Evolutionary conservation across 2,329 filamentous ascomycete genomes (phyloP).

Genomic region (Hypoxylon sp.): DNA sequence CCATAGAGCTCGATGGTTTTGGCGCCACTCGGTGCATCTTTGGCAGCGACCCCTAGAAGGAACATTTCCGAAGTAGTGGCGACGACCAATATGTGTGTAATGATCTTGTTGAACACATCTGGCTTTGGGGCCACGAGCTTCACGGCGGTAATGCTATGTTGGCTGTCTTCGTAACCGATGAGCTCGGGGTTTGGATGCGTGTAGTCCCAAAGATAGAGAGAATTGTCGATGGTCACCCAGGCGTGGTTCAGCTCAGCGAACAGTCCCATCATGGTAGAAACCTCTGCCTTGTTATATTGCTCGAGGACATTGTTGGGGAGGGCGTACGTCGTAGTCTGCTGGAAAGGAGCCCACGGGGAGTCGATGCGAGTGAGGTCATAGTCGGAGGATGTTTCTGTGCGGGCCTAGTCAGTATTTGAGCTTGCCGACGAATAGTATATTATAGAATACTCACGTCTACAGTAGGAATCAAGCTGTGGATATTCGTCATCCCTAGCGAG

Average conservation of each 20-base stretch:
- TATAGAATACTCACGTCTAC: conserved; percentile 77
- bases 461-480: conserved; percentile 90
- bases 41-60: conserved; percentile 85
- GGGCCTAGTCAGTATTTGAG: conserved; percentile 31
- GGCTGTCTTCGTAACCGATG: conserved; percentile 91
- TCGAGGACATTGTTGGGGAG: conserved; percentile 94
- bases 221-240: conserved; percentile 96
- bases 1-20: conserved; percentile 85
- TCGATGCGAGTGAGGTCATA: conserved; percentile 82
- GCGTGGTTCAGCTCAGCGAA: conserved; percentile 96
- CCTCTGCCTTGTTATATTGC: conserved; percentile 88
- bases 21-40: conserved; percentile 76
- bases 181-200: conserved; percentile 91
- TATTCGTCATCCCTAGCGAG: conserved; percentile 83
- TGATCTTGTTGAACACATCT: conserved; percentile 88
- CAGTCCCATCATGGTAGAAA: conserved; percentile 93
- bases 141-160: conserved; percentile 90
- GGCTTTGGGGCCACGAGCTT: conserved; percentile 87
- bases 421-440: conserved; percentile 50
- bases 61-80: conserved; percentile 89
- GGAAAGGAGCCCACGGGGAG: conserved; percentile 87
- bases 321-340: conserved; percentile 86
- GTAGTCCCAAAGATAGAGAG: conserved; percentile 97
- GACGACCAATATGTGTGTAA: conserved; percentile 90
- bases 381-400: conserved; percentile 85